Evolutionary conservation across 2,329 filamentous ascomycete genomes (phyloP), one percentile per base, ranked within the genome.

Genomic region (Rugonectria rugulosa): DNA sequence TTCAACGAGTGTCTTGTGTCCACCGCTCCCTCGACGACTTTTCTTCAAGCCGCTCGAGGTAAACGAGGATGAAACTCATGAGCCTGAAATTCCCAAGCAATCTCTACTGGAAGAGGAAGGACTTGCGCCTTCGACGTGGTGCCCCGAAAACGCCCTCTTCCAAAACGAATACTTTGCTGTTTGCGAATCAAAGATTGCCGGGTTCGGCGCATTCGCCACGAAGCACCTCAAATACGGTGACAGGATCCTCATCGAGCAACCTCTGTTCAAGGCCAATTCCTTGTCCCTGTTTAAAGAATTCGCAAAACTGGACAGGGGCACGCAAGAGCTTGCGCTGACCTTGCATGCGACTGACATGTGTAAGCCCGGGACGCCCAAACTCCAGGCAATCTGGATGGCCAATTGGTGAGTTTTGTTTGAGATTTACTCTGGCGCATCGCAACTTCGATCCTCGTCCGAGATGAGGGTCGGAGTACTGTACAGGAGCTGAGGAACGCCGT

Each of bases 161-260:
- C 46, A 67, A 19, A 82, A 81, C 54, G 64, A 70, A 0, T 73
- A 63, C 53, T 75, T 84, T 32, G 61, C 72, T 10, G 63, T 84
- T 6, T 72, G 68, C 3, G 63, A 63, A 9, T 82, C 80, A 0
- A 42, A 56, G 0, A 67, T 79, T 1, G 75, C 75, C 1, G 81
- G 81, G 1, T 73, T 76, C 38, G 82, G 82, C 0, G 76, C 73
- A 0, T 82, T 84, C 41, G 81, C 82, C 0, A 59, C 63, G 1
- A 65, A 62, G 5, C 67, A 74, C 6, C 71, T 85, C 10, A 58
- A 59, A 15, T 44, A 60, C 1, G 73, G 73, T 29, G 73, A 79
- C 29, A 61, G 70, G 1, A 75, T 85, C 8, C 73, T 83, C 0
- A 60, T 73, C 0, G 82, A 85, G 65, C 60, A 57, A 10, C 76